Evolutionary conservation across 2,329 filamentous ascomycete genomes (phyloP).

Genomic region (Nothopassalora personata): DNA sequence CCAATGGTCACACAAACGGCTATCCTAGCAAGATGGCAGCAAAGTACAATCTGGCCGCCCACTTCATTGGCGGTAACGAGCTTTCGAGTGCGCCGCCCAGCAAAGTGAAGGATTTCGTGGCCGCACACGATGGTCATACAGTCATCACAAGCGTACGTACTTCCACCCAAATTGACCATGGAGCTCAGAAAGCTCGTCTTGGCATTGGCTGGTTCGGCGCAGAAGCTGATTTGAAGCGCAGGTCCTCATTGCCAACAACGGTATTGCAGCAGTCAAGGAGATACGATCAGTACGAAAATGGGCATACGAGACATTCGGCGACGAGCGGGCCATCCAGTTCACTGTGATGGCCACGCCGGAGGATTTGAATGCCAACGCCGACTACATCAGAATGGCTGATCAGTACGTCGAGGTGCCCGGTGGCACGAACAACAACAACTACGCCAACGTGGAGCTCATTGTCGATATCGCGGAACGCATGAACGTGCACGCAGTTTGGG

Average conservation of each 20-base stretch:
- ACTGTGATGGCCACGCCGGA: slow-evolving; percentile 99
- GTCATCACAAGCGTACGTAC: slow-evolving; percentile 89
- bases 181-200: not conserved
- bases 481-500: slow-evolving; percentile 98
- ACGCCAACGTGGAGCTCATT: slow-evolving; percentile 98
- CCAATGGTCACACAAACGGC: slow-evolving; percentile 45
- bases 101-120: slow-evolving; percentile 94
- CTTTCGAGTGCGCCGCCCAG: slow-evolving; percentile 74
- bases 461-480: slow-evolving; percentile 98
- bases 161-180: not conserved
- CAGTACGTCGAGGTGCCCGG: slow-evolving; percentile 98
- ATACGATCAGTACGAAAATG: slow-evolving; percentile 99
- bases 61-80: slow-evolving; percentile 95
- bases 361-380: slow-evolving; percentile 93
- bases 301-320: slow-evolving; percentile 99
- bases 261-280: slow-evolving; percentile 98
- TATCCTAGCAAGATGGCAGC: slow-evolving; percentile 64
- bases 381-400: slow-evolving; percentile 99
- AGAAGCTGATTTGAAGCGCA: slow-evolving; percentile 37
- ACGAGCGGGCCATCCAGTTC: slow-evolving; percentile 97
- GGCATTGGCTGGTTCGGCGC: not conserved
- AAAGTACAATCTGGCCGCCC: slow-evolving; percentile 75
- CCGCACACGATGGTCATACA: slow-evolving; percentile 83
- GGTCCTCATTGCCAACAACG: slow-evolving; percentile 99
- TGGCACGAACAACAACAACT: slow-evolving; percentile 99